Evolutionary conservation across 2,329 filamentous ascomycete genomes (phyloP).

Genomic region (Xylariaceae sp.): DNA sequence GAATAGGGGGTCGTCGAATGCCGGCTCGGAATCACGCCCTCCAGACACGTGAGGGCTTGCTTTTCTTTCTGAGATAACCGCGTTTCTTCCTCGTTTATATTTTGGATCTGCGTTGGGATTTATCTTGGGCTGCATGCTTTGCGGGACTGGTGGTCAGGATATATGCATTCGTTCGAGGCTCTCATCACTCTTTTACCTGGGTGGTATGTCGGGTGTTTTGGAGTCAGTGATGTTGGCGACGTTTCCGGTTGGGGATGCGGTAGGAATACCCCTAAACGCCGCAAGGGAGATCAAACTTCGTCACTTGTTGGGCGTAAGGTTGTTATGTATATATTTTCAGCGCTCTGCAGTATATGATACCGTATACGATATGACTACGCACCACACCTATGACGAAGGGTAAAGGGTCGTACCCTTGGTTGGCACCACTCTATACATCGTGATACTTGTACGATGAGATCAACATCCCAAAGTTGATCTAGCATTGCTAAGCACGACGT

Average conservation of each 20-base stretch:
- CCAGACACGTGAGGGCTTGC: background rate
- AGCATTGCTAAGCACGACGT: no score
- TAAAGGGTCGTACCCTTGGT: no score
- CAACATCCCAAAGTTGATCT: no score
- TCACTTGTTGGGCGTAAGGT: background rate
- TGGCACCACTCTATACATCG: no score
- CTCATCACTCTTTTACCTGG: background rate
- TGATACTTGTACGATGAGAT: no score
- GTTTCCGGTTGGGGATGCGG: background rate
- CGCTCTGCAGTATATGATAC: no score
- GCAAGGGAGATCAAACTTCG: background rate
- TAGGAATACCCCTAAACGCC: background rate
- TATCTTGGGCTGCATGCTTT: background rate
- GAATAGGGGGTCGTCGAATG: slow-evolving; percentile 11
- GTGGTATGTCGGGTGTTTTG: background rate
- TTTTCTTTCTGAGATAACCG: background rate
- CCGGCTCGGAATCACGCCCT: slow-evolving; percentile 5
- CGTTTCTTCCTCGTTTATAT: background rate
- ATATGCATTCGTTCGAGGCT: background rate
- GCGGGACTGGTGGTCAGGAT: background rate
- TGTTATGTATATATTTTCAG: no score
- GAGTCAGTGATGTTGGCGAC: background rate
- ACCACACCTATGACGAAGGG: no score
- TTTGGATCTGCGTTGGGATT: background rate
- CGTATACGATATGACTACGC: no score